These are phyloP conservation scores for Chaetomium tenue DNA, from an alignment of 495 filamentous ascomycete species.

Conservation along the genomic window DNA sequence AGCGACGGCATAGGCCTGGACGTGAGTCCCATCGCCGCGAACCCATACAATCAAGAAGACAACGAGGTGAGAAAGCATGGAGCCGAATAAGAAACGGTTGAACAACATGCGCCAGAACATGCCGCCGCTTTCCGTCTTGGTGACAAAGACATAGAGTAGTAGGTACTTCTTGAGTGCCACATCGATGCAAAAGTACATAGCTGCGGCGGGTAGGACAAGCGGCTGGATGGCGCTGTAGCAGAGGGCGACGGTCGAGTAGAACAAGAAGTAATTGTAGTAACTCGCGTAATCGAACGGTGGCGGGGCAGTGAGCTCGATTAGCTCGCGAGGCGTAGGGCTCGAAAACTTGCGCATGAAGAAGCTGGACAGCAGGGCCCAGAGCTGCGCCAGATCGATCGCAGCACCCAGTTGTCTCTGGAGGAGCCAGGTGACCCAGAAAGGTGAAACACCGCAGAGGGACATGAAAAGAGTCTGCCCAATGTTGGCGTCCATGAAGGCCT, in stretches of 20 bases:
- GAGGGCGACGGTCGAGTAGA: constrained; percentile 85
- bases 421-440: constrained; percentile 93
- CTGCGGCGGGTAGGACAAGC: constrained; percentile 82
- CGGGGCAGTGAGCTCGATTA: constrained; percentile 92
- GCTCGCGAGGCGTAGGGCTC: constrained; percentile 83
- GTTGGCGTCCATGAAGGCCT: constrained; percentile 61
- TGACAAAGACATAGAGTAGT: constrained; percentile 89
- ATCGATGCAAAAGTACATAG: constrained; percentile 86
- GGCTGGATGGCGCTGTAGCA: constrained; percentile 87
- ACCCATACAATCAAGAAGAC: constrained; percentile 72
- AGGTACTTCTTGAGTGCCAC: constrained; percentile 92
- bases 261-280: constrained; percentile 96
- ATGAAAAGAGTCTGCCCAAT: constrained; percentile 61
- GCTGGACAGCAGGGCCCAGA: constrained; percentile 75
- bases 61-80: constrained; percentile 74
- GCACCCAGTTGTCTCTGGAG: constrained; percentile 91
- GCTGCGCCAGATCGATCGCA: constrained; percentile 81
- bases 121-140: constrained; percentile 94
- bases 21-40: constrained; percentile 50
- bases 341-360: constrained; percentile 81
- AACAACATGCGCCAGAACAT: constrained; percentile 86
- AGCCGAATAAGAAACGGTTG: constrained; percentile 86
- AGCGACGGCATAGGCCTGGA: constrained; percentile 61
- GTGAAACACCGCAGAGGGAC: constrained; percentile 72
- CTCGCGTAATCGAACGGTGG: constrained; percentile 90